A percentile compares a stretch with the other conserved stretches of the same genome.
Evolutionary conservation across 1,284 basidiomycete species (phyloP).

Genomic region (Phlebopus sp.): DNA sequence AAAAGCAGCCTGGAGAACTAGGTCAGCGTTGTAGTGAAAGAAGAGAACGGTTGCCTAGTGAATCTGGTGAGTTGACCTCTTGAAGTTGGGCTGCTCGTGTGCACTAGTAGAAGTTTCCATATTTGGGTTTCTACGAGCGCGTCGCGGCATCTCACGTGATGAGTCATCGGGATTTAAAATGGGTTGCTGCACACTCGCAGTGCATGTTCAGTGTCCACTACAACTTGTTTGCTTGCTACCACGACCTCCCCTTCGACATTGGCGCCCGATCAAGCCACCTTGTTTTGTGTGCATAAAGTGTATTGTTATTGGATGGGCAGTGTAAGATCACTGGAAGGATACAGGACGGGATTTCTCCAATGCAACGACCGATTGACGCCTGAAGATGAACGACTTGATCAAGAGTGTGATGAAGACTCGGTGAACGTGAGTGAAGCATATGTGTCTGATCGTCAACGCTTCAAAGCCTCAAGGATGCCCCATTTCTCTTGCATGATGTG

Average conservation of each 20-base stretch:
- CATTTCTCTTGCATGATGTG: neutral
- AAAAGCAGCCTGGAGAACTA: neutral
- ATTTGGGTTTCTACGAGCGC: neutral
- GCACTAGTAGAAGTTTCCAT: neutral
- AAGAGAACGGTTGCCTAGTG: no score
- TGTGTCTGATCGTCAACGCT: constrained; percentile 21
- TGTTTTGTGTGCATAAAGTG: neutral
- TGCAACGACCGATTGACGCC: constrained; percentile 1
- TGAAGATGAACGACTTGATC: constrained; percentile 3
- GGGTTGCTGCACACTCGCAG: constrained; percentile 24
- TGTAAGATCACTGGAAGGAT: constrained; percentile 11
- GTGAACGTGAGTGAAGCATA: constrained; percentile 31
- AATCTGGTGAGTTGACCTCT: no score
- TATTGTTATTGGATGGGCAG: constrained; percentile 11
- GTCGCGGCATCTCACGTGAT: constrained; percentile 20
- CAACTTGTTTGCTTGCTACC: constrained; percentile 23
- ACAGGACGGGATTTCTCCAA: constrained; percentile 3
- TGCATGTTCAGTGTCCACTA: constrained; percentile 8
- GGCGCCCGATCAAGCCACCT: constrained; percentile 1
- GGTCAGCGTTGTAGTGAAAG: no score
- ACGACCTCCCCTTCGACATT: constrained; percentile 18
- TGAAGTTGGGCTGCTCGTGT: no score
- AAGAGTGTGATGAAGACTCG: constrained; percentile 19
- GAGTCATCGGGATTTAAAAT: constrained; percentile 2
- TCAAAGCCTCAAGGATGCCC: constrained; percentile 30